Evolutionary conservation across 2,329 filamentous ascomycete genomes (phyloP), one percentile per base, ranked within the genome.

Genomic region (Ophiocordyceps australis): DNA sequence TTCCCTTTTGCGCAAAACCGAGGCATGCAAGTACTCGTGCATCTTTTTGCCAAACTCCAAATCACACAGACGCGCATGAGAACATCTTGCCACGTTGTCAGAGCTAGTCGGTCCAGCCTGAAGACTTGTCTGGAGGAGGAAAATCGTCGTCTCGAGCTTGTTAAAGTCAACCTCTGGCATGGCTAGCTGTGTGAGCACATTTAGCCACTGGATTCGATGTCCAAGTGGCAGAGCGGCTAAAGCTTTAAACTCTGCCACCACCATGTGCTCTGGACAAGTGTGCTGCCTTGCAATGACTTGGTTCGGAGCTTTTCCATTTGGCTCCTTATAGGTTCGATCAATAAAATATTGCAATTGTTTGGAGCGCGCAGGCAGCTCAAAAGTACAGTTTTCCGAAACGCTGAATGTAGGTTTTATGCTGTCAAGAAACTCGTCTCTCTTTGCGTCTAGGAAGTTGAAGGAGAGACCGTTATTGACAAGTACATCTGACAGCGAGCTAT

Each of bases 201-300:
- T 40, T 20, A 34, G 28, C 41, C 39, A 43, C 17, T 32, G 30
- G 2, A 37, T 29, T 1, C 24, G 21, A 14, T 34, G 25, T 2
- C 41, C 38, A 2, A 29, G 34, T 0, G 31, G 35, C 1, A 43
- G 12, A 2, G 17, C 17, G 15, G 27, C 24, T 5, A 42, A 8
- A 2, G 55, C 48, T 26, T 63, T 60, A 38, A 57, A 74, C 27
- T 76, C 66, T 0, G 59, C 55, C 0, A 67, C 30, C 0, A 57
- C 50, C 28, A 76, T 45, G 14, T 55, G 36, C 0, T 29, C 9
- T 0, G 69, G 65, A 25, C 65, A 71, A 0, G 40, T 26, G 0
- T 35, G 42, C 29, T 68, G 62, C 2, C 37, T 41, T 0, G 68
- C 54, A 9, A 76, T 52, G 0, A 65, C 56, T 0, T 50, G 34